A percentile compares a stretch with the other conserved stretches of the same genome.
Evolutionary conservation across 352 stramenopile species (phyloP).

Genomic region (Globisporangium canariense): DNA sequence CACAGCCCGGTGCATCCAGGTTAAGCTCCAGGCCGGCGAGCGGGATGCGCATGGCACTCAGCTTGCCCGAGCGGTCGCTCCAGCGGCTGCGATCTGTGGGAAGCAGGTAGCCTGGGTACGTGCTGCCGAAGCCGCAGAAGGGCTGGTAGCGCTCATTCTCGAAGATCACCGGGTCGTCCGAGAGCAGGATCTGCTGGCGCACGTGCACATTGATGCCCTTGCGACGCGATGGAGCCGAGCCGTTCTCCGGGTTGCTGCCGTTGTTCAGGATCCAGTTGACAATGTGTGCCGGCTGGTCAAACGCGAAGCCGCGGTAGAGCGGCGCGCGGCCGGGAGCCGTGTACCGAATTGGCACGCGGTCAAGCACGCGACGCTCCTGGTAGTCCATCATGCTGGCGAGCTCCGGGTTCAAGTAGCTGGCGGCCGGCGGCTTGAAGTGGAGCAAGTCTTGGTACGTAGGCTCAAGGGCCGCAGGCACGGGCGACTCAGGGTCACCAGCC

Average conservation of each 20-base stretch:
- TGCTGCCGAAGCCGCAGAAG: conserved; percentile 80
- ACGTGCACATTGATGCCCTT: conserved; percentile 68
- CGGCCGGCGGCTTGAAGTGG: conserved; percentile 42
- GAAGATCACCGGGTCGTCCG: conserved; percentile 75
- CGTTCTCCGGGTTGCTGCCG: conserved; percentile 27
- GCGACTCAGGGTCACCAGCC: not conserved
- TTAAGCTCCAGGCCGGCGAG: conserved; percentile 67
- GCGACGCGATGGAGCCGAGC: conserved; percentile 22
- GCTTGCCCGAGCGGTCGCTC: conserved; percentile 78
- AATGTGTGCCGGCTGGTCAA: conserved; percentile 72
- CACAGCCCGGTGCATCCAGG: conserved; percentile 48
- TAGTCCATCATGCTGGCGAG: conserved; percentile 79
- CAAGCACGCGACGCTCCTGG: conserved; percentile 60
- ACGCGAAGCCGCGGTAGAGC: conserved; percentile 80
- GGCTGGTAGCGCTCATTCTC: conserved; percentile 87
- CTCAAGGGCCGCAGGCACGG: conserved; percentile 7
- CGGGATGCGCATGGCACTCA: conserved; percentile 69
- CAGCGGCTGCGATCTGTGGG: conserved; percentile 78
- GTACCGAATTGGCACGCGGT: conserved; percentile 42
- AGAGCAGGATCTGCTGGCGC: conserved; percentile 60
- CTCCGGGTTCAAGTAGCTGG: conserved; percentile 62
- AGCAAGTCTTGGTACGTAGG: conserved; percentile 29
- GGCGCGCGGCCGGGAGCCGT: conserved; percentile 40
- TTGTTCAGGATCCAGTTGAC: conserved; percentile 72
- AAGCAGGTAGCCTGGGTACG: conserved; percentile 77